These are phyloP conservation scores for Sordaria brevicollis DNA, from an alignment of 495 filamentous ascomycete species.

Conservation along the genomic window DNA sequence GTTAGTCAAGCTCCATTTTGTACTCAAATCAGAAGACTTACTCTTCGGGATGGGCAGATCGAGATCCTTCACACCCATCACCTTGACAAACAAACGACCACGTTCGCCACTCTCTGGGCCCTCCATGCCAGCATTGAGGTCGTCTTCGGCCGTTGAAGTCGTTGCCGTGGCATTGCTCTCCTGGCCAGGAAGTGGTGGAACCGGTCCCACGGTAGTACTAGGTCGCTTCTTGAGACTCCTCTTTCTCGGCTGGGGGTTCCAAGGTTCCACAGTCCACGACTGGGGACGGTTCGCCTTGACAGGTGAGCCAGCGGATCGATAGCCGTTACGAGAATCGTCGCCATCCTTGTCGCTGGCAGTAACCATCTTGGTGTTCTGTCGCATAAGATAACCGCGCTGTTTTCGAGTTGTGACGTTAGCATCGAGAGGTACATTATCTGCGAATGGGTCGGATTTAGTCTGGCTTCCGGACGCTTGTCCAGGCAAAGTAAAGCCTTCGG, in stretches of 20 bases:
- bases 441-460: background rate
- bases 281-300: slow-evolving; percentile 63
- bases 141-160: slow-evolving; percentile 49
- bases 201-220: slow-evolving; percentile 40
- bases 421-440: slow-evolving; percentile 7
- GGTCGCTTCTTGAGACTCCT: slow-evolving; percentile 54
- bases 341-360: slow-evolving; percentile 65
- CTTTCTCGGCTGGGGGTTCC: slow-evolving; percentile 70
- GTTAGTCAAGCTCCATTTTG: slow-evolving; percentile 3
- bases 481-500: background rate
- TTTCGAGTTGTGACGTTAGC: slow-evolving; percentile 48
- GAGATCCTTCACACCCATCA: slow-evolving; percentile 90
- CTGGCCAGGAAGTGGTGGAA: slow-evolving; percentile 81
- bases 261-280: slow-evolving; percentile 92
- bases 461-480: background rate
- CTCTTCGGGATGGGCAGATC: slow-evolving; percentile 85
- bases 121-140: slow-evolving; percentile 38
- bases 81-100: slow-evolving; percentile 93
- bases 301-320: slow-evolving; percentile 57
- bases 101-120: slow-evolving; percentile 74
- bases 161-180: slow-evolving; percentile 63
- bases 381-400: slow-evolving; percentile 98
- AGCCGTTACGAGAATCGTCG: slow-evolving; percentile 39
- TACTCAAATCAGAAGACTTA: slow-evolving; percentile 32
- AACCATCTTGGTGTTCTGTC: slow-evolving; percentile 95